Percentiles rank a stretch among this genome's conserved stretches.
phyloP scores from a whole-genome alignment of 225 moss, liverwort and hornwort species.

The Straminergon stramineum region DNA sequence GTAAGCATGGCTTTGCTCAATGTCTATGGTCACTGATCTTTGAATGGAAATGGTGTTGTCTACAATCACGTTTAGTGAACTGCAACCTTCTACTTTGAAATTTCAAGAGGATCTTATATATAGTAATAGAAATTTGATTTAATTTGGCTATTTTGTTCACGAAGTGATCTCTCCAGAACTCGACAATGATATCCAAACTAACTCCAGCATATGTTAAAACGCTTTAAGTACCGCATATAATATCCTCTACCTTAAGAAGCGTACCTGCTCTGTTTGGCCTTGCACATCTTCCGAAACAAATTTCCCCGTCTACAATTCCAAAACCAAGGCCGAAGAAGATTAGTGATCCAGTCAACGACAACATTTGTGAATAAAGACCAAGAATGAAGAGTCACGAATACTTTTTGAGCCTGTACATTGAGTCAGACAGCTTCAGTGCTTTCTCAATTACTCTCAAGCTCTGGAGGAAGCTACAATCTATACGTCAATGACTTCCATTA shows the following conservation, averaged over 20 bases:
- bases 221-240: not conserved
- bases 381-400: not conserved
- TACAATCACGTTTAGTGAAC: not conserved
- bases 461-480: not conserved
- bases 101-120: not conserved
- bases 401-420: not conserved
- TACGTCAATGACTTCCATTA: not conserved
- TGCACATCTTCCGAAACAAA: constrained; percentile 75
- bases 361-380: not conserved
- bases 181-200: not conserved
- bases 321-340: not conserved
- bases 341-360: not conserved
- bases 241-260: not conserved
- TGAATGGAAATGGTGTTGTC: not conserved
- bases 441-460: not conserved
- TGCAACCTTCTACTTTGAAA: not conserved
- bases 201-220: not conserved
- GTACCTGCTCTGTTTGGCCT: constrained; percentile 97
- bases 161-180: not conserved
- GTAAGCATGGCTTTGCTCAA: not conserved
- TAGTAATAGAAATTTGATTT: not conserved
- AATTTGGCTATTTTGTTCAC: not conserved
- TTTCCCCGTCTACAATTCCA: constrained; percentile 69
- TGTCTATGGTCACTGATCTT: not conserved
- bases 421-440: not conserved